Conservation (phyloP, 176 grass and related monocot species). For the Musa beccarii region DNA sequence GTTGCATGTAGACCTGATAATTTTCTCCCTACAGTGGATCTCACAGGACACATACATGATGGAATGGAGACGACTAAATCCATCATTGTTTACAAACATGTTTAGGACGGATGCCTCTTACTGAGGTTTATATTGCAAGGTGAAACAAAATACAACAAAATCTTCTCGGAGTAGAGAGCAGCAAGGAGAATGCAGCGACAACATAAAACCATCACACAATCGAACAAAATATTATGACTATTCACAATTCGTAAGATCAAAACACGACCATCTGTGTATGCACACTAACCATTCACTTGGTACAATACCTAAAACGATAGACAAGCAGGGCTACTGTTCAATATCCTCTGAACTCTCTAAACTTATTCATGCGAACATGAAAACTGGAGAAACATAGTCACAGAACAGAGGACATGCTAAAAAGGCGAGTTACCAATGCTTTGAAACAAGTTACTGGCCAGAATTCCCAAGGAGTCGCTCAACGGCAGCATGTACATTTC, state of each 20-base stretch:
- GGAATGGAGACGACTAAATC: too few relatives aligned
- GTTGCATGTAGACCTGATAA: too few relatives aligned
- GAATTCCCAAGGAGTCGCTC: constrained; percentile 84
- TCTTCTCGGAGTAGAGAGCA: background rate
- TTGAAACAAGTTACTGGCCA: constrained; percentile 40
- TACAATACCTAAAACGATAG: constrained; percentile 14
- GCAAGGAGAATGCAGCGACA: background rate
- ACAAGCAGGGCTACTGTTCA: constrained; percentile 22
- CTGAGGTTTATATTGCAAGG: too few relatives aligned
- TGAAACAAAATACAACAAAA: too few relatives aligned
- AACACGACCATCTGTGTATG: constrained; percentile 19
- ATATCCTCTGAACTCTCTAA: constrained; percentile 5
- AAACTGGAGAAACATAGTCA: constrained; percentile 14
- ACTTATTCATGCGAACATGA: constrained; percentile 12
- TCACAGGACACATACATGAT: too few relatives aligned
- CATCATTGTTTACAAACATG: too few relatives aligned
- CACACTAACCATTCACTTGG: constrained; percentile 21
- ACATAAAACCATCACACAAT: background rate
- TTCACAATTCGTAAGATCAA: constrained; percentile 1
- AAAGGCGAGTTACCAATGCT: background rate
- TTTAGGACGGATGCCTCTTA: too few relatives aligned
- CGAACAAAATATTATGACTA: background rate
- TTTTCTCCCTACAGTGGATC: too few relatives aligned
- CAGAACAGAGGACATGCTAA: background rate
- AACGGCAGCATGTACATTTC: constrained; percentile 88